phyloP scores from a whole-genome alignment of 192 early-diverging fungal genomes.

The Coemansia sp. region DNA sequence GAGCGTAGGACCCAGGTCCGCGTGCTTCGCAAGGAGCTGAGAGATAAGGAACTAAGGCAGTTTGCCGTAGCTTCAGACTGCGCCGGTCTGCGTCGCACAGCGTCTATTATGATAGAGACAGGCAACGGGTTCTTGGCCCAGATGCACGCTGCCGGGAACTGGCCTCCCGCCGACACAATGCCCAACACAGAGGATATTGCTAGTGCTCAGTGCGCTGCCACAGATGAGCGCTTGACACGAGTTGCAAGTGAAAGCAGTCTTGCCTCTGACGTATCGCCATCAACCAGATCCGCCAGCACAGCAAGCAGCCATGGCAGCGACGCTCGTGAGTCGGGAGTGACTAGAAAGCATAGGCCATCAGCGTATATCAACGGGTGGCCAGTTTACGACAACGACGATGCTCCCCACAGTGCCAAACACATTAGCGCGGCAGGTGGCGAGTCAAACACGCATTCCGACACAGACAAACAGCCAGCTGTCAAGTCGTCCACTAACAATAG shows the following conservation, averaged over 20 bases:
- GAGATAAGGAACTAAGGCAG: conserved; percentile 37
- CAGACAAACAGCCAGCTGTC: neutral
- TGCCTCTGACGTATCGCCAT: neutral
- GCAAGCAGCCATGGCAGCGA: neutral
- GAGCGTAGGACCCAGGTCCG: conserved; percentile 30
- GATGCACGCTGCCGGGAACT: conserved; percentile 1
- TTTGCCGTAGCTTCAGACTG: conserved; percentile 35
- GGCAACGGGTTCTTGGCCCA: neutral
- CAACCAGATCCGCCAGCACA: neutral
- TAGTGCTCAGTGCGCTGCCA: neutral
- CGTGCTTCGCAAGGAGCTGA: conserved; percentile 34
- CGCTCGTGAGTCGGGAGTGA: neutral
- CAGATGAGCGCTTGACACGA: conserved; percentile 4
- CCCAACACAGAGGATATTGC: neutral
- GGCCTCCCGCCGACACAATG: neutral
- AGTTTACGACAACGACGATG: conserved; percentile 23
- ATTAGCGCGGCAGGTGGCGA: neutral
- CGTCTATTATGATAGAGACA: conserved; percentile 20
- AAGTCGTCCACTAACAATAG: neutral
- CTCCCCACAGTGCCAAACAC: neutral
- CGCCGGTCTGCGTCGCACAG: conserved; percentile 31
- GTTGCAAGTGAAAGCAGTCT: neutral
- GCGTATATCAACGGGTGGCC: conserved; percentile 46
- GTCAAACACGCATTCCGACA: neutral
- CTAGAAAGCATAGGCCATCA: conserved; percentile 17